Conservation (phyloP, 2,329 filamentous ascomycete species). For the Biscogniauxia mediterranea region DNA sequence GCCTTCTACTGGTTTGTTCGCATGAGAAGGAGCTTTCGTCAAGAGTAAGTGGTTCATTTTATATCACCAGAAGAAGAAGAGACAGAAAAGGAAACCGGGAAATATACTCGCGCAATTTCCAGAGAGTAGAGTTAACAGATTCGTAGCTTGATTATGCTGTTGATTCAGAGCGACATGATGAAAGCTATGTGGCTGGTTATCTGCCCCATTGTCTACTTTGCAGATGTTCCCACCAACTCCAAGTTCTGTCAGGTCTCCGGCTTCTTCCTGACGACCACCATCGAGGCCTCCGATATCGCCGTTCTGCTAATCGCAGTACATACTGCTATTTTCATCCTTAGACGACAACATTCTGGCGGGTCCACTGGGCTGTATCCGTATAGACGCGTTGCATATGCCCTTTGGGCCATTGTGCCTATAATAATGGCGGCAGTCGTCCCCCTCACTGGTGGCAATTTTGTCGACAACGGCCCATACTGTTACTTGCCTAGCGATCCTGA, state of each 20-base stretch:
- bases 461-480: constrained; percentile 47
- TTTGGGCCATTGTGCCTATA: constrained; percentile 57
- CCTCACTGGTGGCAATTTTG: constrained; percentile 28
- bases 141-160: constrained; percentile 66
- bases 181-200: constrained; percentile 68
- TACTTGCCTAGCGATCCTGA: constrained; percentile 63
- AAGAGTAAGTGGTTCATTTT: constrained; percentile 54
- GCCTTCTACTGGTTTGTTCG: constrained; percentile 70
- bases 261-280: constrained; percentile 64
- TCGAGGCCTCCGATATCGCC: constrained; percentile 69
- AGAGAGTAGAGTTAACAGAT: constrained; percentile 19
- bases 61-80: constrained; percentile 47
- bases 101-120: no score
- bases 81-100: no score
- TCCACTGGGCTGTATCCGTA: constrained; percentile 68
- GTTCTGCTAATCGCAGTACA: constrained; percentile 73
- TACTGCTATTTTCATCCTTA: constrained; percentile 69
- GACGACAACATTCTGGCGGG: constrained; percentile 45
- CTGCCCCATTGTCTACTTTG: constrained; percentile 59
- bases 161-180: constrained; percentile 70
- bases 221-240: constrained; percentile 46
- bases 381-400: constrained; percentile 56
- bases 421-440: constrained; percentile 48
- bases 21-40: constrained; percentile 72
- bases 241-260: constrained; percentile 66